Percentiles rank a stretch among this genome's conserved stretches.
Evolutionary conservation across 2,329 filamentous ascomycete genomes (phyloP).

Genomic region (Verticillium longisporum): DNA sequence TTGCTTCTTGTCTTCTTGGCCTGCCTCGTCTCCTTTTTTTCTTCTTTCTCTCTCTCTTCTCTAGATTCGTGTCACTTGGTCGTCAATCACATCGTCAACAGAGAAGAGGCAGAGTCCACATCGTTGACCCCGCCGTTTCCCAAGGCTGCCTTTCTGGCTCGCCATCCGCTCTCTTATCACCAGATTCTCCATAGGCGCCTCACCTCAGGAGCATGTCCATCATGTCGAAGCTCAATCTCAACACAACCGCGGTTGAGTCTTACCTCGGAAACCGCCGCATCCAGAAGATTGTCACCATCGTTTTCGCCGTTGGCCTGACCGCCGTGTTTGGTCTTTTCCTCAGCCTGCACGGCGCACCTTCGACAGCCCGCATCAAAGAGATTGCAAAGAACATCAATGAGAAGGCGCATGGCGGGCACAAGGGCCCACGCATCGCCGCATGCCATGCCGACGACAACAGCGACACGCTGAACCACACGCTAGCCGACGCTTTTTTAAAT

Average conservation of each 20-base stretch:
- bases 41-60: background rate
- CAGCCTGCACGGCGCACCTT: background rate
- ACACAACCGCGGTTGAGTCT: slow-evolving; percentile 5
- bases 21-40: background rate
- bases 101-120: no score
- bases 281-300: background rate
- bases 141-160: background rate
- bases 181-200: background rate
- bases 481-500: background rate
- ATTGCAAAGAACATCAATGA: background rate
- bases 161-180: background rate
- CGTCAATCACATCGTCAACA: background rate
- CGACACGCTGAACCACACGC: background rate
- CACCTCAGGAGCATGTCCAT: background rate
- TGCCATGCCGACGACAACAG: background rate
- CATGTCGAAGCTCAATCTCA: slow-evolving; percentile 1
- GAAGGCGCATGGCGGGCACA: background rate
- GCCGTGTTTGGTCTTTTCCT: background rate
- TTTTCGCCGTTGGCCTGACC: background rate
- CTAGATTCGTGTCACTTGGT: background rate
- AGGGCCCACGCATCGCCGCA: background rate
- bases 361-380: background rate
- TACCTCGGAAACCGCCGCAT: background rate
- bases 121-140: background rate
- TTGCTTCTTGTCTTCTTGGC: background rate